Percentiles rank a stretch among this genome's conserved stretches.
Evolutionary conservation across 768 basidiomycete species (phyloP).

Genomic region (Hygrophoropsis aurantiaca): DNA sequence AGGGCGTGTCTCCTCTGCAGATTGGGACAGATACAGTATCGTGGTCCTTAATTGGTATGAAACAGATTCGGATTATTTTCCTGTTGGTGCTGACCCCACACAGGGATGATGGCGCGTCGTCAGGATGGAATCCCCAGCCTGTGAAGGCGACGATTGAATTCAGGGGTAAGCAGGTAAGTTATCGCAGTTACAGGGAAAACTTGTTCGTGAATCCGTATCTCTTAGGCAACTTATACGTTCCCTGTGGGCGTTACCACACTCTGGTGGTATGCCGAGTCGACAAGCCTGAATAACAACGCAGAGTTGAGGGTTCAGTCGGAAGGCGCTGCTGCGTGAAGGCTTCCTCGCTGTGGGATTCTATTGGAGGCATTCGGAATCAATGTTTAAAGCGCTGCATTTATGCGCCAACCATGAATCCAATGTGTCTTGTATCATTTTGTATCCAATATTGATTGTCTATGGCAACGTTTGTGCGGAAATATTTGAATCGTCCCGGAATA

Average conservation of each 20-base stretch:
- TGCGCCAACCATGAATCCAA: too few relatives aligned
- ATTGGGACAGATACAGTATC: slow-evolving; percentile 58
- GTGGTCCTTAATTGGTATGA: slow-evolving; percentile 64
- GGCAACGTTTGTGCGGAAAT: too few relatives aligned
- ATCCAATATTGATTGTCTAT: too few relatives aligned
- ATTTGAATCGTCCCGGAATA: too few relatives aligned
- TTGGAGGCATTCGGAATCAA: too few relatives aligned
- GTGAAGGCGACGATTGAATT: slow-evolving; percentile 56
- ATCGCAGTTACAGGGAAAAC: background rate
- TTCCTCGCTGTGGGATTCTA: too few relatives aligned
- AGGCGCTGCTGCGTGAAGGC: too few relatives aligned
- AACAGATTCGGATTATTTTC: background rate
- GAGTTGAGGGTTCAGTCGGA: too few relatives aligned
- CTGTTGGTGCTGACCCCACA: background rate
- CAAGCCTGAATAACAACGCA: too few relatives aligned
- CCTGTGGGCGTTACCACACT: slow-evolving; percentile 55
- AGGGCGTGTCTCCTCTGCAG: slow-evolving; percentile 43
- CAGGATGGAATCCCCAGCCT: slow-evolving; percentile 46
- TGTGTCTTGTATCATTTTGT: too few relatives aligned
- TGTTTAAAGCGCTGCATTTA: too few relatives aligned
- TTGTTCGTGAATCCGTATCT: background rate
- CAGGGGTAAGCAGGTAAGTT: slow-evolving; percentile 46
- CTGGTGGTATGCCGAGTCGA: slow-evolving; percentile 18
- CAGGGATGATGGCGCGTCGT: slow-evolving; percentile 42
- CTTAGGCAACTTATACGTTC: slow-evolving; percentile 61